Base-by-base conservation (phyloP, 78 protist species). In the Dictyostelium firmibasis region DNA sequence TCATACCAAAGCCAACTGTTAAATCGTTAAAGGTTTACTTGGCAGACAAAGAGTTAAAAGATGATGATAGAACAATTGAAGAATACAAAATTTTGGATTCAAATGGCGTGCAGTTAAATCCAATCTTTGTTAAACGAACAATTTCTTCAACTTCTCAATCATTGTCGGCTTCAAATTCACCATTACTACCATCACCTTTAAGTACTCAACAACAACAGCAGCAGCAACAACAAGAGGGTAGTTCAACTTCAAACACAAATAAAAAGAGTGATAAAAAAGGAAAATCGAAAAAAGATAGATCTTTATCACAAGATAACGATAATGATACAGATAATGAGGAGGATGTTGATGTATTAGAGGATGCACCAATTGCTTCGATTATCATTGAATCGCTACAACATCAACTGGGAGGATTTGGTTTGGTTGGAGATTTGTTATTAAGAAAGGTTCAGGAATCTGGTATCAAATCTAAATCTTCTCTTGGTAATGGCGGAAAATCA, bases 31-130 rank as follows among this genome's bases (percentile, higher is more conserved):
- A 64, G n/a, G 64, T 89, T 1, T 89, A 50, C 27, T 7, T 89
- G 4, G 64, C 69, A 6, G 94, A 89, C 13, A 89, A 89, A 43
- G 94, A 89, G 16, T 25, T 89, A 20, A 89, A 89, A 47, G 94
- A 89, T 47, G 94, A 89, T 50, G 94, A 89, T 41, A 89, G 47
- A 57, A 33, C 79, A 27, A 78, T 89, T 75, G 94, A 89, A 7
- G 94, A 89, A 33, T 81, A 43, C 23, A 89, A 89, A 67, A 89
- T 89, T 41, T 69, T 89, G 7, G 94, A 89, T 89, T 78, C 94
- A 20, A 81, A 38, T 81, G 94, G 94, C 11, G 36, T 31, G 11
- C 94, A 89, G 72, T 33, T 50, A n/a, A 81, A 81, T 69, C 85
- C 94, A 23, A 33, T 89, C 18, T 27, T 89, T 13, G 82, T 89